Percentiles rank a stretch among this genome's conserved stretches.
These are phyloP conservation scores for Spongispora temasekensis DNA, from an alignment of 1,284 basidiomycete species.

Conservation along the genomic window DNA sequence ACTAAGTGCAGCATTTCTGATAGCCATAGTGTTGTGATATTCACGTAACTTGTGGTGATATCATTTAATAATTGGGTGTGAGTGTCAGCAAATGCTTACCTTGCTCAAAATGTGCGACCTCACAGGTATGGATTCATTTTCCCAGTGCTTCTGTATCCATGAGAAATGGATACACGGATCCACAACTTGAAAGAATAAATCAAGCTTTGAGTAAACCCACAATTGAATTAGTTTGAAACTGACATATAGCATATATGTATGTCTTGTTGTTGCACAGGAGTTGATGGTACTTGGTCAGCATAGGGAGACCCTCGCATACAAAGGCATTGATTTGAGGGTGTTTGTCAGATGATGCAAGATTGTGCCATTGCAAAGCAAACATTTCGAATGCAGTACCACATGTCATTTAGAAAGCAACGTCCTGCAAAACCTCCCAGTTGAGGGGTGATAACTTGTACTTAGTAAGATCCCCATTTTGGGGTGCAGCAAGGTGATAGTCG, in stretches of 20 bases:
- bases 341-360: not conserved
- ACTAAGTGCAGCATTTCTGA: not conserved
- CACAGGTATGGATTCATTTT: not conserved
- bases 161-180: not conserved
- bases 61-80: not conserved
- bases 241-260: not conserved
- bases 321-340: not conserved
- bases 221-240: not conserved
- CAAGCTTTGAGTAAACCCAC: not conserved
- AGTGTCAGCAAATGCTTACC: not conserved
- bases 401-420: no score
- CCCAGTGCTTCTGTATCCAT: not conserved
- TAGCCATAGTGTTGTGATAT: not conserved
- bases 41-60: not conserved
- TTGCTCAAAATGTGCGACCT: not conserved
- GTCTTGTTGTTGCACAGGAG: not conserved
- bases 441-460: not conserved
- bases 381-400: not conserved
- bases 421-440: not conserved
- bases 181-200: not conserved
- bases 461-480: not conserved
- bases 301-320: not conserved
- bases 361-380: not conserved
- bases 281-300: not conserved
- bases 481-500: not conserved